A percentile compares a stretch with the other conserved stretches of the same genome.
Evolutionary conservation across 768 basidiomycete genomes (phyloP).

Genomic region (Tylopilus rubrobrunneus): DNA sequence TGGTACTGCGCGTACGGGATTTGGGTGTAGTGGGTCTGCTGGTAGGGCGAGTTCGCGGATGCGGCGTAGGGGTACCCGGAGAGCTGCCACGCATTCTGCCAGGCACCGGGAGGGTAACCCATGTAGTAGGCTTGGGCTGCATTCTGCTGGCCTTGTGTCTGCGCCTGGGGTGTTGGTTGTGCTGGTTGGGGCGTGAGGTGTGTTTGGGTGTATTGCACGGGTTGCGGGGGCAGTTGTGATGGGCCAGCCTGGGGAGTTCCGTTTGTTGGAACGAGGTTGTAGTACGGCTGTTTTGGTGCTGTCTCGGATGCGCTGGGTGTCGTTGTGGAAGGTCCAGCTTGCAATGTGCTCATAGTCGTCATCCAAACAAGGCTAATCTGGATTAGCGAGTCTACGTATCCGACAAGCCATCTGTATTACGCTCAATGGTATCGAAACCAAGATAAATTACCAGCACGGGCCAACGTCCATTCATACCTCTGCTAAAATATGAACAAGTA

Average conservation of each 20-base stretch:
- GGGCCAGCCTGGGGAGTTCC: slow-evolving; percentile 11
- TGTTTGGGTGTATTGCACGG: slow-evolving; percentile 20
- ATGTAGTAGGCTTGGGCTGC: slow-evolving; percentile 30
- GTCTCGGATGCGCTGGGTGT: slow-evolving; percentile 9
- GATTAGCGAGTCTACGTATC: no score
- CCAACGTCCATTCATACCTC: slow-evolving; percentile 40
- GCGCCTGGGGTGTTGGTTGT: slow-evolving; percentile 15
- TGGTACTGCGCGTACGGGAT: slow-evolving; percentile 34
- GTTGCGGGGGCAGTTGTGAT: slow-evolving; percentile 15
- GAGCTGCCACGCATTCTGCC: slow-evolving; percentile 34
- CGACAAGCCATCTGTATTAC: no score
- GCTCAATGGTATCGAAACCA: neutral
- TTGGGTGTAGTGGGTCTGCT: slow-evolving; percentile 33
- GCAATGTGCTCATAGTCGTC: slow-evolving; percentile 36
- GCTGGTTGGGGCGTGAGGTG: slow-evolving; percentile 15
- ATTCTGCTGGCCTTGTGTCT: slow-evolving; percentile 25
- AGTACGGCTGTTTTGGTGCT: slow-evolving; percentile 7
- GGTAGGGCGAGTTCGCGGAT: slow-evolving; percentile 29
- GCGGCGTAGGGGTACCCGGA: slow-evolving; percentile 30
- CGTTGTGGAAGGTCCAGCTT: slow-evolving; percentile 34
- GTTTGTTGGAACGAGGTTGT: slow-evolving; percentile 13
- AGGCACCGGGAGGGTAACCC: slow-evolving; percentile 31
- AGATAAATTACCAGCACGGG: no score
- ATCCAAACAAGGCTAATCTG: slow-evolving; percentile 5
- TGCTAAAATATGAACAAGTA: slow-evolving; percentile 54